These are phyloP conservation scores for Citrullus colocynthis DNA, from an alignment of 306 rosid genomes.

Conservation along the genomic window DNA sequence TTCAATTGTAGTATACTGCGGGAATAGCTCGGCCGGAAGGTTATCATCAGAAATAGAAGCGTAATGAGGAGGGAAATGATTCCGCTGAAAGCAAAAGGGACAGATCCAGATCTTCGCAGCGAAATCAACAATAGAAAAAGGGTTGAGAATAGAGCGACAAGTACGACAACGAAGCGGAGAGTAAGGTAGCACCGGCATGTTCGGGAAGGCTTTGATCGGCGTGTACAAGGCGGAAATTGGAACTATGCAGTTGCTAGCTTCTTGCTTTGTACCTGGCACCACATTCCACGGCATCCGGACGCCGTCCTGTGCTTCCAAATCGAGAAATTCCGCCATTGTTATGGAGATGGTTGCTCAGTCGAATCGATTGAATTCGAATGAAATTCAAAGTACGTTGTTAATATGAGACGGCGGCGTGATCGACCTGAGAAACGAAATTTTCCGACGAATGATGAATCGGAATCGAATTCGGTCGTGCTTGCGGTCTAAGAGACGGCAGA, in stretches of 20 bases:
- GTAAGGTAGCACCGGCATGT: slow-evolving; percentile 63
- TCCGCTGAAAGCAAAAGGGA: slow-evolving; percentile 84
- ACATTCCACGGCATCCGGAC: slow-evolving; percentile 99
- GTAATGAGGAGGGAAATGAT: slow-evolving; percentile 82
- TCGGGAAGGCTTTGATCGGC: slow-evolving; percentile 62
- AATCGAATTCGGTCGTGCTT: neutral
- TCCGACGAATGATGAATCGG: neutral
- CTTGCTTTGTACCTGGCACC: slow-evolving; percentile 78
- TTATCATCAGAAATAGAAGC: slow-evolving; percentile 69
- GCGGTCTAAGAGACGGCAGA: slow-evolving; percentile 7
- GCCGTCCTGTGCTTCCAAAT: slow-evolving; percentile 86
- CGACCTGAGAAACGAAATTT: neutral
- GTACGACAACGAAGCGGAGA: slow-evolving; percentile 81
- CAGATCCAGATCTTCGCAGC: slow-evolving; percentile 99
- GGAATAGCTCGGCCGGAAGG: slow-evolving; percentile 93
- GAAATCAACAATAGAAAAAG: slow-evolving; percentile 86
- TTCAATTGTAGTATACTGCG: slow-evolving; percentile 82
- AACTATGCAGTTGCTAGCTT: slow-evolving; percentile 47
- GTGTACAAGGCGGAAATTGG: slow-evolving; percentile 80
- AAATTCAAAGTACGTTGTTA: neutral
- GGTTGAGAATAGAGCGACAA: slow-evolving; percentile 83
- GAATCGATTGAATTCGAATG: neutral
- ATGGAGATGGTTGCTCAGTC: neutral
- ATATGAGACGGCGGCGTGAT: neutral
- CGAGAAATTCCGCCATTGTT: slow-evolving; percentile 71